These are phyloP conservation scores for Crucibulum cyathiforme DNA, from an alignment of 1,284 basidiomycete genomes.

Conservation along the genomic window DNA sequence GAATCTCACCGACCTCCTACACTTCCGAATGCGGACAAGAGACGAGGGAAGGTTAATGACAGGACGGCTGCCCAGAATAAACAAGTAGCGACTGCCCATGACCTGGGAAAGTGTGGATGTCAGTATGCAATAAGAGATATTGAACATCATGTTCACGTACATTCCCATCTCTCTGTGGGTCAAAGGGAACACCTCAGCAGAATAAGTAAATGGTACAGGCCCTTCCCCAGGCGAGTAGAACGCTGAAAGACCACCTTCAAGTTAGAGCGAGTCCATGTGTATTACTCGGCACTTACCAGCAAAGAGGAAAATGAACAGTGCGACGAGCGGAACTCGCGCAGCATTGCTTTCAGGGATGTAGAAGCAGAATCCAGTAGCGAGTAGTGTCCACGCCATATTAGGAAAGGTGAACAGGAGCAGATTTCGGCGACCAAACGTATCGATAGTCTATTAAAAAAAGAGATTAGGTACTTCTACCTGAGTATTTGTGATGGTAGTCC, in stretches of 20 bases:
- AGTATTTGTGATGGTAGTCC: neutral
- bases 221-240: constrained; percentile 65
- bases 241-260: constrained; percentile 21
- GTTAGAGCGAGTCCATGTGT: neutral
- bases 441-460: constrained; percentile 40
- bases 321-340: constrained; percentile 46
- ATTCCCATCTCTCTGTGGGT: constrained; percentile 63
- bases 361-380: constrained; percentile 57
- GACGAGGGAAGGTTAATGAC: constrained; percentile 64
- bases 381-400: constrained; percentile 54
- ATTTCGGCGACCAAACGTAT: constrained; percentile 58
- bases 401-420: constrained; percentile 60
- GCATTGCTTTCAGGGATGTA: constrained; percentile 40
- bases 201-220: constrained; percentile 68
- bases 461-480: neutral
- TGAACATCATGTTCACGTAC: constrained; percentile 29
- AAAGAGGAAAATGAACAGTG: constrained; percentile 60
- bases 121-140: neutral
- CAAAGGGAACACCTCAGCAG: constrained; percentile 67
- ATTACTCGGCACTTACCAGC: constrained; percentile 25
- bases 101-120: constrained; percentile 26
- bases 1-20: constrained; percentile 34
- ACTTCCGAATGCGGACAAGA: constrained; percentile 51
- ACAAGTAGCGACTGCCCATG: constrained; percentile 60
- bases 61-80: constrained; percentile 62